phyloP scores from a whole-genome alignment of 768 basidiomycete genomes.

The Mycena kentingensis region DNA sequence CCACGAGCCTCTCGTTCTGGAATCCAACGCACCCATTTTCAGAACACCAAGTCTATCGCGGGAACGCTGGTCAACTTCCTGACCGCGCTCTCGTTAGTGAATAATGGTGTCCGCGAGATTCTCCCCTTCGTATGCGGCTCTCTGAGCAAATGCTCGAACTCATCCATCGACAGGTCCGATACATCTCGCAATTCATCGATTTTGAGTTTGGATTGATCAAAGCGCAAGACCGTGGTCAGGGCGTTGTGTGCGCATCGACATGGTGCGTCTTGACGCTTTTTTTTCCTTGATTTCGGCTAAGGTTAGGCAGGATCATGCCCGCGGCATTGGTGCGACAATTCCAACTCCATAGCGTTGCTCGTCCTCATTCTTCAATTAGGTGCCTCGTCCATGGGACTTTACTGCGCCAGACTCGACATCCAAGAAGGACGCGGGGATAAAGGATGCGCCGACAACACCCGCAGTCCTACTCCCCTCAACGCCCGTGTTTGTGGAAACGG shows the following conservation, averaged over 20 bases:
- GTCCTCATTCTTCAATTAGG: slow-evolving; percentile 31
- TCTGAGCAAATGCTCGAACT: background rate
- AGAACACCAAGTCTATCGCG: slow-evolving; percentile 65
- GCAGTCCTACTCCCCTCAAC: background rate
- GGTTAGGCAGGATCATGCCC: slow-evolving; percentile 65
- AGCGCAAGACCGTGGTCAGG: slow-evolving; percentile 64
- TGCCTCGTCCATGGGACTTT: slow-evolving; percentile 82
- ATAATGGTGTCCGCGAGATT: slow-evolving; percentile 78
- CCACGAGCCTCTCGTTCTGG: background rate
- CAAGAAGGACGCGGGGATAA: slow-evolving; percentile 2
- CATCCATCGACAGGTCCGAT: slow-evolving; percentile 35
- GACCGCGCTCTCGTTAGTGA: slow-evolving; percentile 67
- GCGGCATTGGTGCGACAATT: slow-evolving; percentile 55
- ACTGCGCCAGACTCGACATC: slow-evolving; percentile 39
- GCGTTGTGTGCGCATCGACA: slow-evolving; percentile 89
- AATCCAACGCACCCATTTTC: slow-evolving; percentile 1
- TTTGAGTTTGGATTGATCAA: slow-evolving; percentile 71
- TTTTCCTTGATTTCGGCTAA: background rate
- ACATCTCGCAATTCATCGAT: slow-evolving; percentile 78
- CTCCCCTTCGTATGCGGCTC: slow-evolving; percentile 65
- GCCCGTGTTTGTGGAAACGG: too few species aligned
- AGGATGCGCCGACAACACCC: background rate
- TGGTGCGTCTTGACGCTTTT: slow-evolving; percentile 50
- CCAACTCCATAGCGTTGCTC: background rate
- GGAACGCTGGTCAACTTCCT: slow-evolving; percentile 71